These are phyloP conservation scores for Aschersonia sp. DNA, from an alignment of 2,329 filamentous ascomycete species.

Conservation along the genomic window DNA sequence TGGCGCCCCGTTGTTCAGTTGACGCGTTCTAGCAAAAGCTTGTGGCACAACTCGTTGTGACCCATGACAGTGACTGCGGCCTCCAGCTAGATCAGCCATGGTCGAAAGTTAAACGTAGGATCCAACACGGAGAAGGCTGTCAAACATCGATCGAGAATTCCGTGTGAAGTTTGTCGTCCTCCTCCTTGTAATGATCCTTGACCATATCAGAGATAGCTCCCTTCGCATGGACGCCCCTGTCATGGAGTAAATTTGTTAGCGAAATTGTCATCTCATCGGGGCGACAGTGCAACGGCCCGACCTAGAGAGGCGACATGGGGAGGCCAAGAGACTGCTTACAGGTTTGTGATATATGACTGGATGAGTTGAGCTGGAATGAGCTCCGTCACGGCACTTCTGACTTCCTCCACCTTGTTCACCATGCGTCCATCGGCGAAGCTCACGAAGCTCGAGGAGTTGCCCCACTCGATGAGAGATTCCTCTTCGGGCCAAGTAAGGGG, in stretches of 20 bases:
- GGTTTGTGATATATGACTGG: constrained; percentile 73
- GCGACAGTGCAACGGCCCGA: not conserved
- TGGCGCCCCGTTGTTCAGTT: too few relatives aligned
- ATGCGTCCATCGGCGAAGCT: constrained; percentile 67
- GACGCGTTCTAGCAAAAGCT: too few relatives aligned
- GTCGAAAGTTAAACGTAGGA: too few relatives aligned
- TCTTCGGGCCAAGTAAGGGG: constrained; percentile 78
- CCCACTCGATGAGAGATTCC: constrained; percentile 73
- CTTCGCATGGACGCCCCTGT: constrained; percentile 51
- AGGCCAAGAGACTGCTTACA: constrained; percentile 19
- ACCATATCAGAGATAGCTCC: constrained; percentile 63
- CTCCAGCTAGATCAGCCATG: too few relatives aligned
- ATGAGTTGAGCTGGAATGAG: constrained; percentile 65
- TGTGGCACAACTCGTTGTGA: too few relatives aligned
- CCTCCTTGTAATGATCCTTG: constrained; percentile 59
- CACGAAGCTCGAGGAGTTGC: constrained; percentile 63
- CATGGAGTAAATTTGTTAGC: not conserved
- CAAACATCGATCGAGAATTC: not conserved
- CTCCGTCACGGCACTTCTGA: constrained; percentile 69
- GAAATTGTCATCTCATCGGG: not conserved
- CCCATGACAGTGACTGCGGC: too few relatives aligned
- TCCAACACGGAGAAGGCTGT: too few relatives aligned
- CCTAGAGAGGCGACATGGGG: not conserved
- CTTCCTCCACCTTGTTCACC: constrained; percentile 55
- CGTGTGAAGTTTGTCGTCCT: constrained; percentile 51